Evolutionary conservation across 805 yeast genomes (phyloP).

Genomic region (Wickerhamiella parazyma): DNA sequence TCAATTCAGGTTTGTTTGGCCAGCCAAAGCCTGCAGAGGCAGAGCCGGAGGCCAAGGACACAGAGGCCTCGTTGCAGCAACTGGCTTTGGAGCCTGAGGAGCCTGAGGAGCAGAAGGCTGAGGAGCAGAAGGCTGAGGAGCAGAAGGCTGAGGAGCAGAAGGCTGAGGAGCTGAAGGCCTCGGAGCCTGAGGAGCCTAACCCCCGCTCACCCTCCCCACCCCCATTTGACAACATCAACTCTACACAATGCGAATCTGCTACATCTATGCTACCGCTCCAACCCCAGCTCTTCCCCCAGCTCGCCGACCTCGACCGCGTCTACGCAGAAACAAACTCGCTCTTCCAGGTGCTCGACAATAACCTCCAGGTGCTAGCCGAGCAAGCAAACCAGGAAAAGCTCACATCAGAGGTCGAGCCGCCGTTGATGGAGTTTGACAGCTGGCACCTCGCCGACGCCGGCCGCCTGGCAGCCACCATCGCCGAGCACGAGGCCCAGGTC

Average conservation of each 20-base stretch:
- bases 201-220: background rate
- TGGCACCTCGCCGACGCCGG: slow-evolving; percentile 3
- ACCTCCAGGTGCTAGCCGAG: slow-evolving; percentile 7
- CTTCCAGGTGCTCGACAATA: slow-evolving; percentile 16
- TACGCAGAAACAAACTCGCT: slow-evolving; percentile 15
- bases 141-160: background rate
- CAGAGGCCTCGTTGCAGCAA: too few species aligned
- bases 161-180: too few species aligned
- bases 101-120: background rate
- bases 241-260: slow-evolving; percentile 1
- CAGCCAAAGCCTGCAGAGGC: too few species aligned
- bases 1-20: too few species aligned
- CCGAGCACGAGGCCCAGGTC: background rate
- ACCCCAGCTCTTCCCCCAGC: background rate
- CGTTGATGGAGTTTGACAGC: slow-evolving; percentile 3
- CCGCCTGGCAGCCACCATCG: background rate
- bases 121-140: too few species aligned
- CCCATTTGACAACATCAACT: background rate
- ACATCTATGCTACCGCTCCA: slow-evolving; percentile 1
- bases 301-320: slow-evolving; percentile 13
- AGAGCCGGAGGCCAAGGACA: too few species aligned
- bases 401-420: background rate
- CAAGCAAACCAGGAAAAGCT: background rate
- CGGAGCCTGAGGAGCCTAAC: background rate
- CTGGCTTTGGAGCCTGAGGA: background rate